These are phyloP conservation scores for Diaporthe longicolla DNA, from an alignment of 2,329 filamentous ascomycete species.

Conservation along the genomic window DNA sequence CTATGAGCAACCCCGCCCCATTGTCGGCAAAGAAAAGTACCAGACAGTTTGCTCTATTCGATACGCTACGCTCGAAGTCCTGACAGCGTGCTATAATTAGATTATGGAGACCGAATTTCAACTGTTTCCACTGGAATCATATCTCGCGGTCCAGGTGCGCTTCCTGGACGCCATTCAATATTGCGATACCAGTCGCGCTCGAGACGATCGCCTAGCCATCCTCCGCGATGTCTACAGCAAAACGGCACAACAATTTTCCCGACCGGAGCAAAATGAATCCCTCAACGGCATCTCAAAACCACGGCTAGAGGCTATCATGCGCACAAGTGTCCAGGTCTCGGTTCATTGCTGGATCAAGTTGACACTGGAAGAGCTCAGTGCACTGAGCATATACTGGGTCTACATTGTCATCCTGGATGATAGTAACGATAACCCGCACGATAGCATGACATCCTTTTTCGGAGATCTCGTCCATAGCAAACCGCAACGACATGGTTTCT, in stretches of 20 bases:
- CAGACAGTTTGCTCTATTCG: not conserved
- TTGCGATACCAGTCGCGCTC: no score
- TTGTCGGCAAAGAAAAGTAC: not conserved
- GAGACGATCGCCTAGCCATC: no score
- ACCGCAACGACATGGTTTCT: conserved; percentile 3
- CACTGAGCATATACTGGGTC: not conserved
- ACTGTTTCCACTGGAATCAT: no score
- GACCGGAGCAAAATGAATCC: not conserved
- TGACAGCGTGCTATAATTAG: not conserved
- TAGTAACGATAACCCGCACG: not conserved
- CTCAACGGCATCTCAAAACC: not conserved
- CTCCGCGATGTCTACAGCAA: no score
- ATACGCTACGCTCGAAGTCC: not conserved
- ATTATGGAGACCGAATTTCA: no score
- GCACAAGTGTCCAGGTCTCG: not conserved
- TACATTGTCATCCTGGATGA: conserved; percentile 3
- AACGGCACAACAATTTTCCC: not conserved
- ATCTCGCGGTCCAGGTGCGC: no score
- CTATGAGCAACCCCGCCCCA: not conserved
- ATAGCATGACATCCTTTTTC: not conserved
- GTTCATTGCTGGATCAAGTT: not conserved
- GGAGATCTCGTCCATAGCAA: not conserved
- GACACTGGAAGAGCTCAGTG: not conserved
- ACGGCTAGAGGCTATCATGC: not conserved
- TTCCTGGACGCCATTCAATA: no score